Evolutionary conservation across 768 basidiomycete genomes (phyloP).

Genomic region (Pilatotrama ljubarskyi): DNA sequence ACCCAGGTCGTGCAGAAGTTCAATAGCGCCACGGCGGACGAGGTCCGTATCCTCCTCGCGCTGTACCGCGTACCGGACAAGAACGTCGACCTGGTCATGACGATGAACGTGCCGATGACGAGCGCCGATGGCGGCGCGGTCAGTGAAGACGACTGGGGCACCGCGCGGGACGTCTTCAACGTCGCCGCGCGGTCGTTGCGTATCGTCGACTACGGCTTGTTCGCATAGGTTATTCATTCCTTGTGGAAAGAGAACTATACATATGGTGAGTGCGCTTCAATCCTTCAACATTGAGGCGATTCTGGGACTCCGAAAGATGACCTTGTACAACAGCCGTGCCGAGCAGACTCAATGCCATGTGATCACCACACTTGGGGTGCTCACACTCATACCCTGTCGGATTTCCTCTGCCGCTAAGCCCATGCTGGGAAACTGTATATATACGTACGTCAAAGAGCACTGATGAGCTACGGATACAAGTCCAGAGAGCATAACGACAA

Average conservation of each 20-base stretch:
- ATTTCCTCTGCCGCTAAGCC: no score
- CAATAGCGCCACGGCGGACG: conserved; percentile 57
- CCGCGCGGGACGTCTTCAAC: conserved; percentile 15
- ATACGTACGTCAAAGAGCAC: background rate
- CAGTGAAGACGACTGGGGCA: conserved; percentile 13
- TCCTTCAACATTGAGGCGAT: no score
- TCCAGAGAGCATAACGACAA: background rate
- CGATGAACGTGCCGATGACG: conserved; percentile 74
- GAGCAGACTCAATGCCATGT: no score
- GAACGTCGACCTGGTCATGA: conserved; percentile 78
- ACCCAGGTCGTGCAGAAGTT: conserved; percentile 77
- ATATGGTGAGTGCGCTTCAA: no score
- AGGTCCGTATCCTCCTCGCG: conserved; percentile 75
- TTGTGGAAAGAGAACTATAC: no score
- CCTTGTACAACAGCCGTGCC: no score
- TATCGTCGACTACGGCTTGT: conserved; percentile 24
- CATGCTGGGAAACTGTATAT: no score
- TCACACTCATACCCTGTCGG: no score
- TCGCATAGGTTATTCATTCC: conserved; percentile 8
- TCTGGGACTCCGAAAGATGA: no score
- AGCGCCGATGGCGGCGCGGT: conserved; percentile 48
- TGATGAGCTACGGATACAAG: background rate
- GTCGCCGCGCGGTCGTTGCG: conserved; percentile 22
- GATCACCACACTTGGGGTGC: no score
- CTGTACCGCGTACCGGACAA: conserved; percentile 76